Evolutionary conservation across 495 filamentous ascomycete genomes (phyloP).

Genomic region (Penicillium waksmanii): DNA sequence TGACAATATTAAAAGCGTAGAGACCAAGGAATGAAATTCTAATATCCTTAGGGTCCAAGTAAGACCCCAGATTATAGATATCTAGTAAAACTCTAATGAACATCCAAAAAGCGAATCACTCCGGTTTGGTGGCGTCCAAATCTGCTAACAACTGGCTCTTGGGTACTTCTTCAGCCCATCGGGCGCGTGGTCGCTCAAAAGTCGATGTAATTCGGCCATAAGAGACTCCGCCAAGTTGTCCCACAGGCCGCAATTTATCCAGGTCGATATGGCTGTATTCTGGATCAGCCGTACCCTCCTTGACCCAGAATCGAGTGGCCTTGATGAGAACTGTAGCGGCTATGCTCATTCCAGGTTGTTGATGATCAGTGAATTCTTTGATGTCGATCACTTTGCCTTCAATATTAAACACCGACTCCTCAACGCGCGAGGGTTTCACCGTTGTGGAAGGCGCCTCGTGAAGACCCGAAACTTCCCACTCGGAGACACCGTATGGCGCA

Average conservation of each 20-base stretch:
- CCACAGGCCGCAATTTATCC: constrained; percentile 68
- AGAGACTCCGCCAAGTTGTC: constrained; percentile 76
- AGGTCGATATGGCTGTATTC: constrained; percentile 71
- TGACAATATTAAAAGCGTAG: no score
- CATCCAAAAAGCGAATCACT: no score
- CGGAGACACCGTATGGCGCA: constrained; percentile 72
- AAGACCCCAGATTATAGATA: no score
- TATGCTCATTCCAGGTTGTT: constrained; percentile 65
- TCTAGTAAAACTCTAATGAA: no score
- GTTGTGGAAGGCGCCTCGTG: constrained; percentile 60
- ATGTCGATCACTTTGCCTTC: constrained; percentile 74
- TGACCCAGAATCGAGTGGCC: constrained; percentile 79
- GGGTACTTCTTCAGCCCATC: constrained; percentile 58
- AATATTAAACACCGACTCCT: constrained; percentile 77
- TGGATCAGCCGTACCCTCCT: constrained; percentile 78
- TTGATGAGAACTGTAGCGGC: constrained; percentile 76
- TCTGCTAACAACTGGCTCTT: constrained; percentile 46
- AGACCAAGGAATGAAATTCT: no score
- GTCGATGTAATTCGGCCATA: constrained; percentile 68
- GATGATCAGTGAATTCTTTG: constrained; percentile 69
- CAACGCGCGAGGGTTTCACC: constrained; percentile 67
- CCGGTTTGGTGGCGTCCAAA: not conserved
- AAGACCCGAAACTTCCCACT: constrained; percentile 79
- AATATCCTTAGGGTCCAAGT: no score
- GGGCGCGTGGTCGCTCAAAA: constrained; percentile 69